phyloP scores from a whole-genome alignment of 1,139 yeast species.

The Kurtzmaniella quercitrusa region DNA sequence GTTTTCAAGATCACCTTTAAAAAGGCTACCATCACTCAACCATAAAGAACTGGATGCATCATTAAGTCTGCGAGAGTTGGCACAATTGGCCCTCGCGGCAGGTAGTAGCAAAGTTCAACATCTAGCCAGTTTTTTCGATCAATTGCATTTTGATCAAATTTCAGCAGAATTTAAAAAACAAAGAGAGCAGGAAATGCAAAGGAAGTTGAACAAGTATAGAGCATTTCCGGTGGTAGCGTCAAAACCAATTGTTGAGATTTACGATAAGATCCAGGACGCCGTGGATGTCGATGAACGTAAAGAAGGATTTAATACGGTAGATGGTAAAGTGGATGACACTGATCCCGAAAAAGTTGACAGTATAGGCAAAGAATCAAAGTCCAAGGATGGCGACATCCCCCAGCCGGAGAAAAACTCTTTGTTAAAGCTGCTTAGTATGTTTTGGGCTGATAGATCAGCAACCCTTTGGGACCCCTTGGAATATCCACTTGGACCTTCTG shows the following conservation, averaged over 20 bases:
- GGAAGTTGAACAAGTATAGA: slow-evolving; percentile 60
- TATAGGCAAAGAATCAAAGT: slow-evolving; percentile 3
- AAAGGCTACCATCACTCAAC: slow-evolving; percentile 7
- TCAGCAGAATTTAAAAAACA: slow-evolving; percentile 85
- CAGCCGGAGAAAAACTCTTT: slow-evolving; percentile 70
- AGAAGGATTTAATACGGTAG: slow-evolving; percentile 7
- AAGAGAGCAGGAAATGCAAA: slow-evolving; percentile 69
- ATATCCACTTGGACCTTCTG: slow-evolving; percentile 75
- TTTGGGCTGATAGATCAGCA: slow-evolving; percentile 98
- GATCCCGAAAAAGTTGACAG: slow-evolving; percentile 5
- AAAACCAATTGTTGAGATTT: slow-evolving; percentile 87
- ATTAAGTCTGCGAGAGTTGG: slow-evolving; percentile 4
- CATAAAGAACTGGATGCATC: slow-evolving; percentile 16
- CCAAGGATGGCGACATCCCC: slow-evolving; percentile 22
- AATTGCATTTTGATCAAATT: slow-evolving; percentile 74
- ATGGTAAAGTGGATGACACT: slow-evolving; percentile 8
- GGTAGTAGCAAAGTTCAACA: slow-evolving; percentile 47
- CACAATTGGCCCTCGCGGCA: background rate
- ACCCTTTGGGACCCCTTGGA: slow-evolving; percentile 91
- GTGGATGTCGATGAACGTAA: slow-evolving; percentile 42
- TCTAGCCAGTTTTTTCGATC: slow-evolving; percentile 66
- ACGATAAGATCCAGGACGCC: slow-evolving; percentile 85
- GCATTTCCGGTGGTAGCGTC: slow-evolving; percentile 77
- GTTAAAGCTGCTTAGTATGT: slow-evolving; percentile 78
- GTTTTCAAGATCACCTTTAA: slow-evolving; percentile 4